phyloP scores from a whole-genome alignment of 2,329 filamentous ascomycete species.

The Anisogramma anomala region DNA sequence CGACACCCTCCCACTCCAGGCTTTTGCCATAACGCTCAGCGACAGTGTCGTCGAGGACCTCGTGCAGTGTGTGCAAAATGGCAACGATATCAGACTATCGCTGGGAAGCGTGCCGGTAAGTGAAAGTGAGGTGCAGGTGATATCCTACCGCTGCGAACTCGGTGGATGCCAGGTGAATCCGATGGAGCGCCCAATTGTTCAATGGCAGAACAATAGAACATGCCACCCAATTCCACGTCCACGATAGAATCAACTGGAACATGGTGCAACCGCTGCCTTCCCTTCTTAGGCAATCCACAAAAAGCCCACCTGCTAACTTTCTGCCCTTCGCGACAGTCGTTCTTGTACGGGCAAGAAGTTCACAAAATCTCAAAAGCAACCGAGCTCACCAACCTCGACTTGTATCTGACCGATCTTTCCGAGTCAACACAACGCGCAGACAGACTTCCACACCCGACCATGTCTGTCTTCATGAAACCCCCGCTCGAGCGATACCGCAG shows the following conservation, averaged over 20 bases:
- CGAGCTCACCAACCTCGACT: constrained; percentile 40
- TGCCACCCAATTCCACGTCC: constrained; percentile 1
- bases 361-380: constrained; percentile 25
- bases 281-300: too few species aligned
- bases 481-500: constrained; percentile 17
- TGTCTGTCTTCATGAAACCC: constrained; percentile 37
- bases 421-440: constrained; percentile 34
- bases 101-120: constrained; percentile 50
- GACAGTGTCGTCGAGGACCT: constrained; percentile 50
- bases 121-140: constrained; percentile 25
- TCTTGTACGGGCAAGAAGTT: constrained; percentile 38
- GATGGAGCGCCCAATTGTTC: constrained; percentile 8
- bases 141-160: neutral
- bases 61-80: constrained; percentile 48
- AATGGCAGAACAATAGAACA: constrained; percentile 10
- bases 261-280: neutral
- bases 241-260: neutral
- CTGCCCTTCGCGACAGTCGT: constrained; percentile 28
- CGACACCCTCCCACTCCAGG: constrained; percentile 38
- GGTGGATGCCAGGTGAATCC: neutral
- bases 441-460: constrained; percentile 37
- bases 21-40: constrained; percentile 46
- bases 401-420: constrained; percentile 44
- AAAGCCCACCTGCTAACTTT: neutral
- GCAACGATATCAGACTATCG: constrained; percentile 44